Percentiles rank a stretch among this genome's conserved stretches.
These are phyloP conservation scores for Saitozyma podzolica DNA, from an alignment of 768 basidiomycete species.

Conservation along the genomic window DNA sequence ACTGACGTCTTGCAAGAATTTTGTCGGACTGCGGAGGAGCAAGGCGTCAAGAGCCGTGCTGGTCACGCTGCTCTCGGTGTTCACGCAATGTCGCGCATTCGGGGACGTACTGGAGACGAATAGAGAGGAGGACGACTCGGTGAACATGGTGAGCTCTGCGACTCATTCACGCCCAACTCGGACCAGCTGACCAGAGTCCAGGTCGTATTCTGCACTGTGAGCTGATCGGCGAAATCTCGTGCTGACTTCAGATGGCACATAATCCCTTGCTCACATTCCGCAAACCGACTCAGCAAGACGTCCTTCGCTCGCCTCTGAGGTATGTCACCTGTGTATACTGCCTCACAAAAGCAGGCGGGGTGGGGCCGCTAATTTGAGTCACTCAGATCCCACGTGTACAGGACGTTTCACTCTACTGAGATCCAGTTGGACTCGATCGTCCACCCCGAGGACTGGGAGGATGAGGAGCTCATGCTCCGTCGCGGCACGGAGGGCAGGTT, in stretches of 20 bases:
- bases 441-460: slow-evolving; percentile 52
- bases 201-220: slow-evolving; percentile 77
- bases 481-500: slow-evolving; percentile 54
- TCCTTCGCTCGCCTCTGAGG: slow-evolving; percentile 37
- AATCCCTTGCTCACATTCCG: slow-evolving; percentile 48
- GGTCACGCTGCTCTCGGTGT: slow-evolving; percentile 68
- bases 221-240: too few relatives aligned
- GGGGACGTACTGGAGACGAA: slow-evolving; percentile 63
- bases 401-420: slow-evolving; percentile 37
- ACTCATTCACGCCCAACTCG: background rate
- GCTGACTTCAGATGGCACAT: slow-evolving; percentile 28
- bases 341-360: background rate
- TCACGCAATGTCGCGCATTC: slow-evolving; percentile 78
- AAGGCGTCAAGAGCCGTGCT: slow-evolving; percentile 67
- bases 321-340: background rate
- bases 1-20: slow-evolving; percentile 78
- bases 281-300: slow-evolving; percentile 28
- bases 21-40: slow-evolving; percentile 70
- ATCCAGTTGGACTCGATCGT: slow-evolving; percentile 42
- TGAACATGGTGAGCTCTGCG: slow-evolving; percentile 68
- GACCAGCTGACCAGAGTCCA: slow-evolving; percentile 44
- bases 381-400: slow-evolving; percentile 38
- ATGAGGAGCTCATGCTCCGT: slow-evolving; percentile 59
- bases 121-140: slow-evolving; percentile 59
- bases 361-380: background rate